phyloP scores from a whole-genome alignment of 306 rosid genomes.

The Vigna unguiculata region DNA sequence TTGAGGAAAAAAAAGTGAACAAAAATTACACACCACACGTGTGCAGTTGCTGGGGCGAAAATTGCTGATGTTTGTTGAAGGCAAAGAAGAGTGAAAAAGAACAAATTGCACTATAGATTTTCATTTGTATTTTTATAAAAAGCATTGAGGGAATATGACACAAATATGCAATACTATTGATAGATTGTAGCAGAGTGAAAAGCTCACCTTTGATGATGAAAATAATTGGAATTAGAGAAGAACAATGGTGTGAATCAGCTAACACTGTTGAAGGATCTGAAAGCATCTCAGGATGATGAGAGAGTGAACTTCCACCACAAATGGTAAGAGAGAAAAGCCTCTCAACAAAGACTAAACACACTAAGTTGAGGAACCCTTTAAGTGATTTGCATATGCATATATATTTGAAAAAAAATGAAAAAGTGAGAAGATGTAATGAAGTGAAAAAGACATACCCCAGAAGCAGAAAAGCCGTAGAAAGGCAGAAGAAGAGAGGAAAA shows the following conservation, averaged over 20 bases:
- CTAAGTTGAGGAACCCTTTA: constrained; percentile 8
- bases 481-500: constrained; percentile 26
- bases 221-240: constrained; percentile 30
- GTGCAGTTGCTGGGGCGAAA: neutral
- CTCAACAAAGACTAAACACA: constrained; percentile 17
- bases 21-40: neutral
- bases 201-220: constrained; percentile 48
- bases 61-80: neutral
- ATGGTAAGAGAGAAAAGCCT: neutral
- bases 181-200: constrained; percentile 4
- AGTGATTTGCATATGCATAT: neutral
- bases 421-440: constrained; percentile 9
- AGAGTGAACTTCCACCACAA: constrained; percentile 26
- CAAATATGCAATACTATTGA: neutral
- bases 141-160: neutral
- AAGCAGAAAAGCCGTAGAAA: constrained; percentile 28
- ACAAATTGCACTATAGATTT: neutral
- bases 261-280: constrained; percentile 41
- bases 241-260: constrained; percentile 32
- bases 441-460: constrained; percentile 44
- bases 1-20: neutral
- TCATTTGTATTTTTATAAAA: too few relatives aligned
- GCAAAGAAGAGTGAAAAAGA: neutral
- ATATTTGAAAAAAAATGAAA: neutral
- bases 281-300: constrained; percentile 34